These are phyloP conservation scores for Hypoxylon sp. DNA, from an alignment of 2,329 filamentous ascomycete genomes.

Conservation along the genomic window DNA sequence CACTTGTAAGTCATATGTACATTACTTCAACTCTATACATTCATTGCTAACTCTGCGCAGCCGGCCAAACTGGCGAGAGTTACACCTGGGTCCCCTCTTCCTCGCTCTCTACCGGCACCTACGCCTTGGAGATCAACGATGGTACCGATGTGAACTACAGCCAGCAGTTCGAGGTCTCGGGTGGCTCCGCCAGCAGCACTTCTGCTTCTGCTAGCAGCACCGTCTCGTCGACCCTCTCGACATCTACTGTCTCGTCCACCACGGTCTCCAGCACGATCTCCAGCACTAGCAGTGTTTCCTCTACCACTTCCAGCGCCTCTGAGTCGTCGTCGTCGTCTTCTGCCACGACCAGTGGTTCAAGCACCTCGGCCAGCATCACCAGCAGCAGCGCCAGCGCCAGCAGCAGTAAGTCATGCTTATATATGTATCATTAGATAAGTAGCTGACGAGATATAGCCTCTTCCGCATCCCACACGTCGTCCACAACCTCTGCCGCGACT, in stretches of 20 bases:
- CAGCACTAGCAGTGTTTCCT: slow-evolving; percentile 44
- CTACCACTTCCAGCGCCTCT: slow-evolving; percentile 42
- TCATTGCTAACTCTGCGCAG: slow-evolving; percentile 49
- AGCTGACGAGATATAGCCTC: slow-evolving; percentile 41
- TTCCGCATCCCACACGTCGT: slow-evolving; percentile 36
- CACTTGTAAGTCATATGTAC: slow-evolving; percentile 53
- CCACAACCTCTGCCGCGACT: slow-evolving; percentile 38
- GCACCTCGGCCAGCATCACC: slow-evolving; percentile 40
- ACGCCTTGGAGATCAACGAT: slow-evolving; percentile 64
- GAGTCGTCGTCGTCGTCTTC: slow-evolving; percentile 45
- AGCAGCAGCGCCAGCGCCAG: slow-evolving; percentile 24
- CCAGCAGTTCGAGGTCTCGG: slow-evolving; percentile 56
- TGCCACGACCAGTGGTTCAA: slow-evolving; percentile 42
- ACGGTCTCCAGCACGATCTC: slow-evolving; percentile 42
- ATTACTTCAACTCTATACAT: not conserved
- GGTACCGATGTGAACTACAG: slow-evolving; percentile 62
- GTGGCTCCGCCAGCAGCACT: slow-evolving; percentile 45
- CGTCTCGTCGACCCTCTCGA: slow-evolving; percentile 9
- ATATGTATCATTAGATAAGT: not conserved
- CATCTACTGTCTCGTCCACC: slow-evolving; percentile 39
- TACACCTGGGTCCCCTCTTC: slow-evolving; percentile 59
- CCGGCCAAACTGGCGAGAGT: slow-evolving; percentile 54
- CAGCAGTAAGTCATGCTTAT: slow-evolving; percentile 37
- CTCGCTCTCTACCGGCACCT: slow-evolving; percentile 58
- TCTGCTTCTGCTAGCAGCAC: slow-evolving; percentile 24